These are phyloP conservation scores for Aspergillus proliferans DNA, from an alignment of 2,329 filamentous ascomycete species.

Conservation along the genomic window DNA sequence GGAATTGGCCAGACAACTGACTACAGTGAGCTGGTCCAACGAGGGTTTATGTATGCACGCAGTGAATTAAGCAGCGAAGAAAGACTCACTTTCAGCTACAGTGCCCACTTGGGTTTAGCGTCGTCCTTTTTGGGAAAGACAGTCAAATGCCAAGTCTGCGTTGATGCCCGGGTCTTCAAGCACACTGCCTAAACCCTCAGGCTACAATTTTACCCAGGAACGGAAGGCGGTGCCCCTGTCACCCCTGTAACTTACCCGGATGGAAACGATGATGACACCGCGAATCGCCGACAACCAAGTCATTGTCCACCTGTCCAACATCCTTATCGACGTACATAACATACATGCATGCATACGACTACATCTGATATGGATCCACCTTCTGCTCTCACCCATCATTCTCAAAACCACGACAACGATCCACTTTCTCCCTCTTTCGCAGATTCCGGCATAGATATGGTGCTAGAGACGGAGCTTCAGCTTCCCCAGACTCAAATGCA, in stretches of 20 bases:
- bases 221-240: too few species aligned
- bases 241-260: too few species aligned
- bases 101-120: neutral
- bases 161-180: too few species aligned
- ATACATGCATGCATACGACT: neutral
- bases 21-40: neutral
- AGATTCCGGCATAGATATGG: neutral
- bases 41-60: neutral
- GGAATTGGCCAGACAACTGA: neutral
- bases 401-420: neutral
- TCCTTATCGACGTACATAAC: neutral
- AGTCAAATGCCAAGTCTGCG: too few species aligned
- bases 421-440: slow-evolving; percentile 1
- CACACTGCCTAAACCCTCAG: too few species aligned
- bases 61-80: neutral
- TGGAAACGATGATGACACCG: too few species aligned
- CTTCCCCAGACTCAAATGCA: neutral
- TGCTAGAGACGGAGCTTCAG: neutral
- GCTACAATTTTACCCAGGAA: too few species aligned
- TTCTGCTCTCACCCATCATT: neutral
- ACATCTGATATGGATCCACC: neutral
- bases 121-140: neutral
- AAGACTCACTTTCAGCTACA: neutral
- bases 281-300: neutral
- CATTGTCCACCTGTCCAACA: neutral